Conservation (phyloP, 2,329 filamentous ascomycete species). For the Beauveria australis region DNA sequence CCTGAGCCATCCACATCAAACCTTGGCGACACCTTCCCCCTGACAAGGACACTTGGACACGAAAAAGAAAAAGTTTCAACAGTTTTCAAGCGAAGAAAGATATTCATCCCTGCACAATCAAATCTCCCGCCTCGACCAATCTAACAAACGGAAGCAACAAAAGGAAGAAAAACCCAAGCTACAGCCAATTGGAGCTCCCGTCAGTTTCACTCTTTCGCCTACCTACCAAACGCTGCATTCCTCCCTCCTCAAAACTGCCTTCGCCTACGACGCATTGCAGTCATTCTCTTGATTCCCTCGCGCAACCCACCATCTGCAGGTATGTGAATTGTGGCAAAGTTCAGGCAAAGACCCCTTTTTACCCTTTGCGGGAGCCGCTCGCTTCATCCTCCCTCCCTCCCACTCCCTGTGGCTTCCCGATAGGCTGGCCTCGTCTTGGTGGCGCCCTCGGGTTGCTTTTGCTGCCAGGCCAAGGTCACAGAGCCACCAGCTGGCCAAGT, state of each 20-base stretch:
- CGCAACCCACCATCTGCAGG: conserved; percentile 2
- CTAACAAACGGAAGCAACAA: neutral
- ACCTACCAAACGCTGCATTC: neutral
- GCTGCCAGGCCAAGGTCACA: neutral
- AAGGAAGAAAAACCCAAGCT: neutral
- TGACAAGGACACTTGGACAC: neutral
- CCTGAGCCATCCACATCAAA: neutral
- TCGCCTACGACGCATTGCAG: neutral
- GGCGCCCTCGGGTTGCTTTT: conserved; percentile 5
- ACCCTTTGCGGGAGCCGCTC: neutral
- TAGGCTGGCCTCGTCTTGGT: conserved; percentile 1
- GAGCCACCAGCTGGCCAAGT: neutral
- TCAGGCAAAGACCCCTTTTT: neutral
- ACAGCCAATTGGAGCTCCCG: neutral
- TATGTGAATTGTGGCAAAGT: neutral
- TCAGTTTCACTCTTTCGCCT: neutral
- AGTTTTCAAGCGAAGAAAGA: neutral
- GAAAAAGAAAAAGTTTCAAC: neutral
- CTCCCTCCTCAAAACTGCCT: neutral
- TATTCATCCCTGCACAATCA: neutral
- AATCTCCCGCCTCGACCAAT: neutral
- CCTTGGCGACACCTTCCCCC: neutral
- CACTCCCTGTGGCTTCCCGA: neutral
- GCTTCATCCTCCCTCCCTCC: neutral
- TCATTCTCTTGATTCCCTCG: neutral